These are phyloP conservation scores for Backusella liffmaniae DNA, from an alignment of 192 early-diverging fungal genomes.

Conservation along the genomic window DNA sequence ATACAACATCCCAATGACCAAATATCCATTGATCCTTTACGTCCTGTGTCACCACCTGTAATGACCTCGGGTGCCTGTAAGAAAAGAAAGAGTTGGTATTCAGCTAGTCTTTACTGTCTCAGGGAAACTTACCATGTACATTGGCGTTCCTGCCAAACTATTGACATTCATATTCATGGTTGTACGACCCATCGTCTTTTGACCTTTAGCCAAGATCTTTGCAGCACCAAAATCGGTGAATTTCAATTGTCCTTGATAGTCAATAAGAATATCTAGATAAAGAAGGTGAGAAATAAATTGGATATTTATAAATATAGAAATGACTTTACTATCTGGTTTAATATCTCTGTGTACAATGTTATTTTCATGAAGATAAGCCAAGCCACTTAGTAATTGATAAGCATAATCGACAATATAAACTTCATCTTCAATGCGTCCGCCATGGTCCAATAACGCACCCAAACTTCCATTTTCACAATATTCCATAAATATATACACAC, in stretches of 20 bases:
- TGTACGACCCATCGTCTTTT: slow-evolving; percentile 53
- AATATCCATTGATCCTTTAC: slow-evolving; percentile 86
- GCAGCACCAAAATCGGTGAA: slow-evolving; percentile 91
- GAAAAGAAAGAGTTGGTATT: background rate
- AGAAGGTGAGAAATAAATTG: background rate
- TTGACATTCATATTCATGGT: slow-evolving; percentile 57
- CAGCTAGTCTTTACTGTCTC: background rate
- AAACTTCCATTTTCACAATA: slow-evolving; percentile 79
- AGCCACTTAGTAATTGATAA: slow-evolving; percentile 79
- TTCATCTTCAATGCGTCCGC: slow-evolving; percentile 79
- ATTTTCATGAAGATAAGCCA: slow-evolving; percentile 79
- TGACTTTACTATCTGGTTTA: slow-evolving; percentile 71
- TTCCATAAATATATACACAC: slow-evolving; percentile 91
- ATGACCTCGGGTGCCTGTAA: slow-evolving; percentile 75
- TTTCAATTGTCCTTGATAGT: slow-evolving; percentile 76
- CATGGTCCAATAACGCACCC: slow-evolving; percentile 73
- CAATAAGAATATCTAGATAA: slow-evolving; percentile 70
- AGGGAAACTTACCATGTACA: slow-evolving; percentile 52
- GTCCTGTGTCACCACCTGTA: slow-evolving; percentile 68
- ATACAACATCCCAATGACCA: slow-evolving; percentile 92
- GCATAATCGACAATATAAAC: slow-evolving; percentile 67
- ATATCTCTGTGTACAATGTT: slow-evolving; percentile 90
- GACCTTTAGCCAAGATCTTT: slow-evolving; percentile 79
- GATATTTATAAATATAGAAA: background rate
- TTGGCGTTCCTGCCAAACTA: slow-evolving; percentile 62